Conservation (phyloP, 2,329 filamentous ascomycete genomes). For the Ceratocystis albifundus region DNA sequence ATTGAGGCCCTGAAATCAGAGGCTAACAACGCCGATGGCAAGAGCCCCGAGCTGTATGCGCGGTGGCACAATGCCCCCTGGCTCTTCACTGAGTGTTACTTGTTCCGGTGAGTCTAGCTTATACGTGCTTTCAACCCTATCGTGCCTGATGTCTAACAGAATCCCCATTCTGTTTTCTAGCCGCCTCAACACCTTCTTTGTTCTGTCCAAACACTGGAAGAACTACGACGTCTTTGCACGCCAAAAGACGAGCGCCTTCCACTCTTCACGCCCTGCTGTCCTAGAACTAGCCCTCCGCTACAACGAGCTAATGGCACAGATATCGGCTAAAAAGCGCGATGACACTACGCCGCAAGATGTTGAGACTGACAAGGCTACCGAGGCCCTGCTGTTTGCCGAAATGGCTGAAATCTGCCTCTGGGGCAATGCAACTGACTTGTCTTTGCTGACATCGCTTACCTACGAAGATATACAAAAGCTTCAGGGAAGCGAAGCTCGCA, state of each 20-base stretch:
- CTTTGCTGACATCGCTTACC: constrained; percentile 74
- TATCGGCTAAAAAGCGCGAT: constrained; percentile 45
- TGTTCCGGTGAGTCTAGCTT: constrained; percentile 55
- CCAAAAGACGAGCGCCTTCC: constrained; percentile 87
- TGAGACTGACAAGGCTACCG: constrained; percentile 45
- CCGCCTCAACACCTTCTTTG: constrained; percentile 70
- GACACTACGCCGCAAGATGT: constrained; percentile 33
- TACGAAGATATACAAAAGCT: constrained; percentile 97
- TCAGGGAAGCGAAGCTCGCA: constrained; percentile 77
- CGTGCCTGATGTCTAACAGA: background rate
- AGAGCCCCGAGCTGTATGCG: constrained; percentile 35
- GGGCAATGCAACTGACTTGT: constrained; percentile 93
- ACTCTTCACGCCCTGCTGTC: constrained; percentile 77
- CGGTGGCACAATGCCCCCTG: constrained; percentile 79
- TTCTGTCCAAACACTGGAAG: constrained; percentile 70
- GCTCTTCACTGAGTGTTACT: constrained; percentile 89
- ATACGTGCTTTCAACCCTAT: background rate
- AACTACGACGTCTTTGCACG: constrained; percentile 77
- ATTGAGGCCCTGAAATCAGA: constrained; percentile 52
- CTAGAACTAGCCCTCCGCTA: constrained; percentile 72
- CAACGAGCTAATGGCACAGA: constrained; percentile 48
- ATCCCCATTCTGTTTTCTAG: constrained; percentile 30
- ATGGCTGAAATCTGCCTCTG: constrained; percentile 96
- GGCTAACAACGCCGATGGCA: constrained; percentile 21
- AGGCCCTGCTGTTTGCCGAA: constrained; percentile 71